Percentiles rank a stretch among this genome's conserved stretches.
Evolutionary conservation across 306 rosid species (phyloP).

Genomic region (Cicer yamashitae): DNA sequence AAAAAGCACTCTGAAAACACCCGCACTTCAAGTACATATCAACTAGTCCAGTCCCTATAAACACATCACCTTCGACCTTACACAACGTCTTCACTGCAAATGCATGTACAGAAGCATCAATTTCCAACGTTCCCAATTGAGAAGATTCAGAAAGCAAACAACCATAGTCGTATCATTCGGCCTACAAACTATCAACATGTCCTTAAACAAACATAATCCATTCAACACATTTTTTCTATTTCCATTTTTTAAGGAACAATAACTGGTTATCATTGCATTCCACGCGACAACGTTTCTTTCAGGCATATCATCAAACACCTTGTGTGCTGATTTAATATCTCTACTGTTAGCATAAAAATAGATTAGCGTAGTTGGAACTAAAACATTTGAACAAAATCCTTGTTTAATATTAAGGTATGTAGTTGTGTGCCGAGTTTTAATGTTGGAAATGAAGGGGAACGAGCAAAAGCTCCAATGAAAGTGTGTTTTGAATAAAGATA

Average conservation of each 20-base stretch:
- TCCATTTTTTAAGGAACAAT: slow-evolving; percentile 58
- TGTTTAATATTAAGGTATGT: neutral
- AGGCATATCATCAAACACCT: slow-evolving; percentile 73
- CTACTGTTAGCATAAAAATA: slow-evolving; percentile 67
- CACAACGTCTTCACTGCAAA: slow-evolving; percentile 59
- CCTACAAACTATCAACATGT: slow-evolving; percentile 59
- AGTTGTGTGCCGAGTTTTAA: neutral
- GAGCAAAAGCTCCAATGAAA: slow-evolving; percentile 24
- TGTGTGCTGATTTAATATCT: slow-evolving; percentile 62
- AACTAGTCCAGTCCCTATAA: slow-evolving; percentile 77
- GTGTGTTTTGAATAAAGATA: neutral
- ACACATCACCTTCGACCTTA: slow-evolving; percentile 67
- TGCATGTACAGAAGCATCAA: slow-evolving; percentile 72
- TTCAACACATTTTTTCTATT: slow-evolving; percentile 43
- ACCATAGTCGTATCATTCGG: slow-evolving; percentile 77
- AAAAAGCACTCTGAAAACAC: slow-evolving; percentile 60
- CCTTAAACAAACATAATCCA: slow-evolving; percentile 62
- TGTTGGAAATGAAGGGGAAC: slow-evolving; percentile 16
- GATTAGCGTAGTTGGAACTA: slow-evolving; percentile 63
- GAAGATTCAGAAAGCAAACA: slow-evolving; percentile 71
- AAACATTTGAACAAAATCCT: slow-evolving; percentile 39
- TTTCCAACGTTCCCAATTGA: slow-evolving; percentile 66
- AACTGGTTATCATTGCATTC: slow-evolving; percentile 81
- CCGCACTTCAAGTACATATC: slow-evolving; percentile 93
- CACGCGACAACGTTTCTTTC: slow-evolving; percentile 63